Evolutionary conservation across 345 rosid species (phyloP).

Genomic region (Pistacia vera): DNA sequence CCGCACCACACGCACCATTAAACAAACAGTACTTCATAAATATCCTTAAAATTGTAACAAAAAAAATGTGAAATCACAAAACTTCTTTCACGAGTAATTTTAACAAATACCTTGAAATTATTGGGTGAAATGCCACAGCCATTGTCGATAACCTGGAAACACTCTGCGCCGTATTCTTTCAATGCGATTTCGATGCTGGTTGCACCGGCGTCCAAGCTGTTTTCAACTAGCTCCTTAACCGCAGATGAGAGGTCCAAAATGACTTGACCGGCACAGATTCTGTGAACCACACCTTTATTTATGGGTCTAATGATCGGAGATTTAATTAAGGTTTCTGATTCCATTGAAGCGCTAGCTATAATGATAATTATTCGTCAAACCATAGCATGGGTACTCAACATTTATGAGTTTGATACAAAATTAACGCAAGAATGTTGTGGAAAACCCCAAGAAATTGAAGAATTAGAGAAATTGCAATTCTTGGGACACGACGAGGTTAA

Average conservation of each 20-base stretch:
- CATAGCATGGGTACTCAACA: not conserved
- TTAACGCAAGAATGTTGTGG: not conserved
- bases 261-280: constrained; percentile 93
- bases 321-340: constrained; percentile 22
- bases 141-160: constrained; percentile 91
- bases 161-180: constrained; percentile 78
- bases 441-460: constrained; percentile 2
- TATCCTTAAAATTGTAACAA: not conserved
- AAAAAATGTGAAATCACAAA: not conserved
- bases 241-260: constrained; percentile 93
- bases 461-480: not conserved
- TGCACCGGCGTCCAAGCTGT: constrained; percentile 97
- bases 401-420: not conserved
- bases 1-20: not conserved
- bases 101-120: constrained; percentile 65
- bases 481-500: not conserved
- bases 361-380: not conserved
- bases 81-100: not conserved
- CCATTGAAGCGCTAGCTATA: constrained; percentile 30
- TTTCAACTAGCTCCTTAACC: constrained; percentile 95
- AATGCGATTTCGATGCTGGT: constrained; percentile 77
- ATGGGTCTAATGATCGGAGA: constrained; percentile 66
- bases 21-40: not conserved
- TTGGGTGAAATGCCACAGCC: constrained; percentile 89
- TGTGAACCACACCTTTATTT: constrained; percentile 71